These are phyloP conservation scores for Pseudonitzschia pungens DNA, from an alignment of 108 stramenopile genomes.

Conservation along the genomic window DNA sequence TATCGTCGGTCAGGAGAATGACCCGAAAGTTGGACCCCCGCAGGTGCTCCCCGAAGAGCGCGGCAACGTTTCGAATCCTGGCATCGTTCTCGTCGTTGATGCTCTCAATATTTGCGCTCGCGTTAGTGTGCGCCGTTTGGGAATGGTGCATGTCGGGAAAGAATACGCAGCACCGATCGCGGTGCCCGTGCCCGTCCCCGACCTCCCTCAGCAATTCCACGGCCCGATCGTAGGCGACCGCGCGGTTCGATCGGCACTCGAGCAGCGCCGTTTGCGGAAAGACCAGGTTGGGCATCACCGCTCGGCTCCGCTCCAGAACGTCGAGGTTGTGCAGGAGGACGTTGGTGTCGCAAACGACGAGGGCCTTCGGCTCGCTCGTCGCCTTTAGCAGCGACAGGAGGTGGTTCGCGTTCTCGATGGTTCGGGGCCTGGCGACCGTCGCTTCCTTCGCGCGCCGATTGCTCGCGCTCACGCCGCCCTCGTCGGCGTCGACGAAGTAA, in stretches of 20 bases:
- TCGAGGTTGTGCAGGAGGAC: conserved; percentile 85
- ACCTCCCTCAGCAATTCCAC: conserved; percentile 65
- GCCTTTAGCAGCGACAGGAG: conserved; percentile 31
- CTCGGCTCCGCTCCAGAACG: conserved; percentile 64
- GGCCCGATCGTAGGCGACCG: conserved; percentile 71
- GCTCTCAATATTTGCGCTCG: conserved; percentile 10
- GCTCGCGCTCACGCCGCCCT: no score
- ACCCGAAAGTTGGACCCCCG: conserved; percentile 49
- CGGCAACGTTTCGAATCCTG: conserved; percentile 71
- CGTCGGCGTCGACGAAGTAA: conserved; percentile 45
- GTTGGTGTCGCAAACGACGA: conserved; percentile 82
- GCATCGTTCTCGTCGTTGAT: conserved; percentile 84
- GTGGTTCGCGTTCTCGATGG: conserved; percentile 49
- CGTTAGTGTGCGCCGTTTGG: conserved; percentile 47
- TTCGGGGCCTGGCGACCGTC: conserved; percentile 54
- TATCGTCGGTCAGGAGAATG: conserved; percentile 78
- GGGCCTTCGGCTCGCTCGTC: conserved; percentile 12
- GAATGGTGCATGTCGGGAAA: conserved; percentile 83
- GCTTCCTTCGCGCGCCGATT: conserved; percentile 53
- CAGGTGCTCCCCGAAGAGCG: conserved; percentile 55
- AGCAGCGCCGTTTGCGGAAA: conserved; percentile 79
- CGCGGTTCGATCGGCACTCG: conserved; percentile 72
- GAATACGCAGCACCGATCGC: conserved; percentile 55
- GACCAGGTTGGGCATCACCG: conserved; percentile 72
- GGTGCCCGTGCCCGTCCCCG: conserved; percentile 22